Evolutionary conservation across 352 stramenopile species (phyloP).

Genomic region (Phytopythium boreale): DNA sequence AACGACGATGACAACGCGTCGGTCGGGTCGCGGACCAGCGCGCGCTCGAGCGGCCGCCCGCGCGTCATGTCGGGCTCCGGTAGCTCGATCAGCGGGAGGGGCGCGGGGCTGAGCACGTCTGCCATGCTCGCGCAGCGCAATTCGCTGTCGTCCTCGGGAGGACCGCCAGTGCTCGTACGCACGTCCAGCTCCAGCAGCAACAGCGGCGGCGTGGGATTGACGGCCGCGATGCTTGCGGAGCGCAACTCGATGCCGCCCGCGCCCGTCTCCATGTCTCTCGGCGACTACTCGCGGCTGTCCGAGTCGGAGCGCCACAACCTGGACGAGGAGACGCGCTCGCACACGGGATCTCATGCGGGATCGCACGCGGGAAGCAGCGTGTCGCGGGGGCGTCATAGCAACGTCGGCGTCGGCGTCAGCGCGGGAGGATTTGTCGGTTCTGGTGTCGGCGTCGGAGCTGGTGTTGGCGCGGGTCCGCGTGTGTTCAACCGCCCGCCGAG

Average conservation of each 20-base stretch:
- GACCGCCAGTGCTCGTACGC: background rate
- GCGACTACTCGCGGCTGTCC: conserved; percentile 9
- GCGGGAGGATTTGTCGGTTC: background rate
- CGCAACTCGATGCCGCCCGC: conserved; percentile 15
- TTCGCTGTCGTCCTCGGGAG: background rate
- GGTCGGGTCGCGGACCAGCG: conserved; percentile 17
- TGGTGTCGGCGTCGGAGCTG: background rate
- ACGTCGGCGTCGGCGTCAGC: background rate
- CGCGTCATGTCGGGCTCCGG: conserved; percentile 19
- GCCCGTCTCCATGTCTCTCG: conserved; percentile 9
- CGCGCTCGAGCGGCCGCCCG: conserved; percentile 17
- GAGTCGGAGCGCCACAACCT: conserved; percentile 3
- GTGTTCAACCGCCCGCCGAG: conserved; percentile 8
- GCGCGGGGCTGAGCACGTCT: conserved; percentile 12
- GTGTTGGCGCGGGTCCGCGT: conserved; percentile 1
- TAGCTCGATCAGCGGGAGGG: conserved; percentile 5
- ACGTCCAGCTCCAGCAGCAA: conserved; percentile 8
- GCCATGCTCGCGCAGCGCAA: conserved; percentile 39
- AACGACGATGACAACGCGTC: conserved; percentile 28
- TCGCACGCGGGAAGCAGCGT: conserved; percentile 17
- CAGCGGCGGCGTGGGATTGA: conserved; percentile 18
- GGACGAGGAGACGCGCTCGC: conserved; percentile 16
- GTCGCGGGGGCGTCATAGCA: conserved; percentile 13
- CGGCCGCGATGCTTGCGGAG: conserved; percentile 36
- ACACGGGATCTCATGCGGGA: background rate